phyloP scores from a whole-genome alignment of 495 filamentous ascomycete species.

The Delitschia confertaspora region DNA sequence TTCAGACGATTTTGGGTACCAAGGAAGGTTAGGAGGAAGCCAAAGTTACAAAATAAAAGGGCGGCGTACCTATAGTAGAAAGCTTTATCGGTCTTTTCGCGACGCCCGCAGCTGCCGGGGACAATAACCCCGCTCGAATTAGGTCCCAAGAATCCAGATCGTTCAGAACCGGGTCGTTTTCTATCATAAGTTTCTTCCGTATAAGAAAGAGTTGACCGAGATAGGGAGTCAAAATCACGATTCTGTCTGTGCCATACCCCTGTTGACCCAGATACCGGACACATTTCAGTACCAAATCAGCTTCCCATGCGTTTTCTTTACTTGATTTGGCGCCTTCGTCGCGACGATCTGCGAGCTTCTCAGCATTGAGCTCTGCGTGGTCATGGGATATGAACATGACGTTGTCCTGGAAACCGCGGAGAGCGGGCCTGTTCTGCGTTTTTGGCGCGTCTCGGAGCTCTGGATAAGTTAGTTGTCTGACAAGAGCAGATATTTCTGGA shows the following conservation, averaged over 20 bases:
- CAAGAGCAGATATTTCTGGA: conserved; percentile 57
- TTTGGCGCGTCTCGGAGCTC: conserved; percentile 48
- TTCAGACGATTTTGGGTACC: background rate
- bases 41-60: background rate
- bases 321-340: conserved; percentile 43
- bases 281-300: conserved; percentile 54
- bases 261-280: conserved; percentile 69
- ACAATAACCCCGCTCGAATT: conserved; percentile 54
- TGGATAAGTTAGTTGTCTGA: conserved; percentile 55
- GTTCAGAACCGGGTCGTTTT: conserved; percentile 55
- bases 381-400: conserved; percentile 62
- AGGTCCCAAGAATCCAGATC: conserved; percentile 64
- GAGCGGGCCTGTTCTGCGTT: conserved; percentile 42
- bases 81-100: conserved; percentile 47
- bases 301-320: conserved; percentile 63
- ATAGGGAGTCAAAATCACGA: conserved; percentile 59
- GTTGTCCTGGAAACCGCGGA: conserved; percentile 51
- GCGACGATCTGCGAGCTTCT: conserved; percentile 41
- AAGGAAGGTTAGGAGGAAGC: background rate
- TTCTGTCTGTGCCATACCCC: conserved; percentile 56
- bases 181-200: conserved; percentile 42
- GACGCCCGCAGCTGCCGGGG: conserved; percentile 44
- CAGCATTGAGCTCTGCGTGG: conserved; percentile 42
- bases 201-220: conserved; percentile 57
- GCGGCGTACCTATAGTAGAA: conserved; percentile 53